Evolutionary conservation across 176 grass and related monocot genomes (phyloP), one percentile per base, ranked within the genome.

Genomic region (Juncus effusus): DNA sequence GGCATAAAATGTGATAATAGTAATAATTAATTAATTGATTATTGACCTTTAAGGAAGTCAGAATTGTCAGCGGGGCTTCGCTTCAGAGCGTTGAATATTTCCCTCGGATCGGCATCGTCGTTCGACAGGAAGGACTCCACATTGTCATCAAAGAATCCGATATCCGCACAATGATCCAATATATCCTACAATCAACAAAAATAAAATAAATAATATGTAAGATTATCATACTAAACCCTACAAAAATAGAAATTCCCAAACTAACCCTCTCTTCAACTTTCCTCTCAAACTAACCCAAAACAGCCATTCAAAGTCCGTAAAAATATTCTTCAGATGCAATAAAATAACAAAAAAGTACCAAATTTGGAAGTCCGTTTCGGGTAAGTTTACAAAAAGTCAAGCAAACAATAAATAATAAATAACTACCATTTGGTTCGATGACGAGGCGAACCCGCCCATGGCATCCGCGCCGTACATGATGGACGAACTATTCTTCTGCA

Each of bases 91-190:
- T 82, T 67, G 75, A 97, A 97, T 67, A 97, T 97, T 59, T 80
- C 88, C 66, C 85, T 78, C 78, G 79, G 75, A 49, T 97, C 93
- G 70, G 82, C 81, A 58, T 91, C 93, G 65, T 92, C 88, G 72
- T 89, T 88, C 15, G 88, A 97, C 56, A 97, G 82, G 74, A 97
- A 97, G 13, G 93, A 92, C 73, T 92, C 93, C 56, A 97, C 88
- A 51, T 97, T 92, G 36, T 92, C 93, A 77, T 89, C 93, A 62
- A 97, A 92, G 54, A 76, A 83, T 65, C 80, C 80, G 59, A 83
- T 76, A 79, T 97, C 88, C 7, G 79, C 82, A 54, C 90, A 97
- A 77, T 47, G 74, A 76, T 97, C 93, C 77, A 97, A 77, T 64
- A 83, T 84, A 84, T 91, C 93, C 85, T 97, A 74, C 62, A 72